Evolutionary conservation across 441 rosid genomes (phyloP), one percentile per base, ranked within the genome.

Genomic region (Gossypium aridum): DNA sequence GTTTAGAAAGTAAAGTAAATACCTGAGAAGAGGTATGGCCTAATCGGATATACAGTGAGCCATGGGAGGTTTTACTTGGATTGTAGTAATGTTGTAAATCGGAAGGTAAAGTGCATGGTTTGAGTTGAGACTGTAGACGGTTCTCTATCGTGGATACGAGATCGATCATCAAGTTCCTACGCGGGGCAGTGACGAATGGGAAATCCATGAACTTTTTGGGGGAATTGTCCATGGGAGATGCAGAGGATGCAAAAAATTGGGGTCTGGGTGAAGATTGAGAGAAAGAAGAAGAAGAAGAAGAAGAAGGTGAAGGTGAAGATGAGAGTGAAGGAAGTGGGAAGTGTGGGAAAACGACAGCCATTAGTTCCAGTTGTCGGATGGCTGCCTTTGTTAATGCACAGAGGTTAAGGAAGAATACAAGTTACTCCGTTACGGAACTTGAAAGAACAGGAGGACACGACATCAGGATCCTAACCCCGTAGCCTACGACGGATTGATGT

Each of bases 141-240:
- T 76, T 70, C 82, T 93, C 96, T 53, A 84, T 60, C 43, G 88
- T 80, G 0, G 98, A 88, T 64, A 88, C 80, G 25, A 93, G 88
- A 76, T 89, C 87, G 23, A 80, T 74, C 92, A 93, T 89, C 62
- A 86, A 83, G 47, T 78, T 74, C 74, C 76, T 80, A 66, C 86
- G 87, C 3, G 90, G 80, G 53, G 84, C 54, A 0, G 92, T 84
- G n/a, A 82, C 91, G 70, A 87, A 81, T 0, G 97, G 97, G 73
- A 90, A 90, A 49, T 87, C 90, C 83, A 83, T 47, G 84, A 89
- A 85, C 55, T 85, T 86, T 14, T 37, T 26, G 16, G 82, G 92
- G 47, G 74, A 83, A 16, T 66, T 78, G 4, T 80, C 85, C 83
- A 86, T 90, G 22, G 76, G 77, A 10, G 84, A 69, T 8, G 82